A percentile compares a stretch with the other conserved stretches of the same genome.
Conservation (phyloP, 306 rosid species). For the Vigna angularis region DNA sequence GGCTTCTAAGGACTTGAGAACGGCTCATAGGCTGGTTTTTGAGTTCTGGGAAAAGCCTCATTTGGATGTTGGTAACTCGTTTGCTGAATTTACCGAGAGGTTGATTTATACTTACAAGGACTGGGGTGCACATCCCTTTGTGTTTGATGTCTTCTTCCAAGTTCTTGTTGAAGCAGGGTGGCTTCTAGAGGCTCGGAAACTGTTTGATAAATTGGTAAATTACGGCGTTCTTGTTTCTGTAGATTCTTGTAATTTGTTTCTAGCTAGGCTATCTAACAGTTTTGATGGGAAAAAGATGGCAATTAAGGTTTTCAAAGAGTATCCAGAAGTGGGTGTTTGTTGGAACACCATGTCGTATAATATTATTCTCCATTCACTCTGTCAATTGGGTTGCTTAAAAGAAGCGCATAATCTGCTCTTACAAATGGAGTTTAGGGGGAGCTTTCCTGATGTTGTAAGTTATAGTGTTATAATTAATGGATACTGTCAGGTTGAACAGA, state of each 20-base stretch:
- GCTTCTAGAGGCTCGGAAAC: slow-evolving; percentile 64
- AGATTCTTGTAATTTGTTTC: slow-evolving; percentile 81
- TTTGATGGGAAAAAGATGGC: slow-evolving; percentile 57
- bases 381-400: slow-evolving; percentile 68
- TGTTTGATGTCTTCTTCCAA: slow-evolving; percentile 77
- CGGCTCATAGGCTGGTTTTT: slow-evolving; percentile 65
- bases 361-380: slow-evolving; percentile 67
- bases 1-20: slow-evolving; percentile 65
- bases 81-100: slow-evolving; percentile 59
- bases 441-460: slow-evolving; percentile 77
- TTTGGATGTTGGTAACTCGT: slow-evolving; percentile 45
- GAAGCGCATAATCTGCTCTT: slow-evolving; percentile 77
- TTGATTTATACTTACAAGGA: slow-evolving; percentile 84
- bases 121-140: slow-evolving; percentile 81
- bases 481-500: slow-evolving; percentile 67
- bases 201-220: slow-evolving; percentile 65
- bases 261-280: slow-evolving; percentile 55
- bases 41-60: slow-evolving; percentile 68
- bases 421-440: slow-evolving; percentile 74
- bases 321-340: slow-evolving; percentile 65
- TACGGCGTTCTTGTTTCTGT: slow-evolving; percentile 71
- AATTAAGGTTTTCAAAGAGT: slow-evolving; percentile 63
- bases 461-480: slow-evolving; percentile 75
- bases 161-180: slow-evolving; percentile 74
- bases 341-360: slow-evolving; percentile 79